Percentiles rank a stretch among this genome's conserved stretches.
Conservation (phyloP, 177 flowering plant genomes). For the Vitis hybrid region DNA sequence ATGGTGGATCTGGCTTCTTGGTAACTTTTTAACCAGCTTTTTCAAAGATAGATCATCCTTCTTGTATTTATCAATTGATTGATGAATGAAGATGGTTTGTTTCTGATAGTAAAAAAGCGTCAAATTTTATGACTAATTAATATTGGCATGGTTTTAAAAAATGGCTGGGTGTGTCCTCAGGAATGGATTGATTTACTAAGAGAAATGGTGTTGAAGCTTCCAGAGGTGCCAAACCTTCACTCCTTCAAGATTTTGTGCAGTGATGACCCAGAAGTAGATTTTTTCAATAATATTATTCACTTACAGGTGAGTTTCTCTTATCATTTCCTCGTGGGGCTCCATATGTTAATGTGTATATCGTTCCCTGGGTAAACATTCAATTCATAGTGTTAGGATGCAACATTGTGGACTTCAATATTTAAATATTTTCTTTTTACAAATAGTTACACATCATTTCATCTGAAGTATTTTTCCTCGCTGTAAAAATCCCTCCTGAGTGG, state of each 20-base stretch:
- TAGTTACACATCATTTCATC: too few species aligned
- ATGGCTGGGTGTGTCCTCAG: constrained; percentile 39
- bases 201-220: constrained; percentile 76
- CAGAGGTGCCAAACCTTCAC: constrained; percentile 43
- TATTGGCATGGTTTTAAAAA: neutral
- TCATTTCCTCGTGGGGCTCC: neutral
- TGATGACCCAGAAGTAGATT: constrained; percentile 84
- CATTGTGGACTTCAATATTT: too few species aligned
- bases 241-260: constrained; percentile 56
- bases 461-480: too few species aligned
- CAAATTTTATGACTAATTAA: neutral
- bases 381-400: neutral
- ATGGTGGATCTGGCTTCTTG: too few species aligned
- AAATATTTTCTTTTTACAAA: neutral
- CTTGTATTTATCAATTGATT: too few species aligned
- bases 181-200: constrained; percentile 83
- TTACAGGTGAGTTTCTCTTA: constrained; percentile 55
- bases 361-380: neutral
- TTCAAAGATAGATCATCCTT: too few species aligned
- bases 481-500: too few species aligned
- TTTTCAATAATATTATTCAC: constrained; percentile 83
- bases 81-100: neutral
- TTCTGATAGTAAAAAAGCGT: neutral
- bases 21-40: too few species aligned
- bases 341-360: neutral